These are phyloP conservation scores for Xenoacremonium recifei DNA, from an alignment of 2,329 filamentous ascomycete genomes.

Conservation along the genomic window DNA sequence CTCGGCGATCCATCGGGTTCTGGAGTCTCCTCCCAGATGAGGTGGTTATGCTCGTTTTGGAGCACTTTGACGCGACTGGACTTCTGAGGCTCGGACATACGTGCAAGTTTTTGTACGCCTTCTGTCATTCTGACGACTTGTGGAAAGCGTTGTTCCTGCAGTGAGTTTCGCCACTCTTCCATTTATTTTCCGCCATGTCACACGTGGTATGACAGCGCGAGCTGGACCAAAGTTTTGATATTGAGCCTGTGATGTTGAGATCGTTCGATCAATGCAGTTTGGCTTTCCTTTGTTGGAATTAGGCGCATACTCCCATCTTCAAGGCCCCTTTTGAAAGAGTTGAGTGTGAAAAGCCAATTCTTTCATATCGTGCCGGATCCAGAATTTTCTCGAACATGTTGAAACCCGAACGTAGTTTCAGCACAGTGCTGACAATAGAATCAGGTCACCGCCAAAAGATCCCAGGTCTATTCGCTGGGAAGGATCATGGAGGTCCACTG, in stretches of 20 bases:
- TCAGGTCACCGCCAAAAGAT: constrained; percentile 30
- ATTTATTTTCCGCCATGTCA: no score
- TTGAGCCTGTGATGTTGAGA: no score
- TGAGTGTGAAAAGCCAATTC: no score
- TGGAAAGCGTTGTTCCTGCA: constrained; percentile 84
- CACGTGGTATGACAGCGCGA: no score
- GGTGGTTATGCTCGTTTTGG: constrained; percentile 70
- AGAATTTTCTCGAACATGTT: no score
- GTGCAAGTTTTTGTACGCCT: constrained; percentile 85
- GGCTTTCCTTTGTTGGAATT: no score
- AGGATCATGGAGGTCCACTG: constrained; percentile 81
- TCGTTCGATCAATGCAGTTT: no score
- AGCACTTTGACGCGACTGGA: constrained; percentile 64
- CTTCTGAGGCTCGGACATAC: constrained; percentile 70
- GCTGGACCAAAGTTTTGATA: no score
- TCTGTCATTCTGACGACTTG: constrained; percentile 78
- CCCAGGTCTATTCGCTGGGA: constrained; percentile 56
- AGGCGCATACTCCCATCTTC: no score
- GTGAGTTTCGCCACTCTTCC: constrained; percentile 55
- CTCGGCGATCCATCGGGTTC: constrained; percentile 63
- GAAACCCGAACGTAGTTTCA: no score
- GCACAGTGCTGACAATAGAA: constrained; percentile 6
- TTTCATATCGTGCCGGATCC: no score
- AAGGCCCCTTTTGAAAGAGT: no score
- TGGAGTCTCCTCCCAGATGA: constrained; percentile 78